Conservation (phyloP, 805 yeast species). For the Yamadazyma olivae region DNA sequence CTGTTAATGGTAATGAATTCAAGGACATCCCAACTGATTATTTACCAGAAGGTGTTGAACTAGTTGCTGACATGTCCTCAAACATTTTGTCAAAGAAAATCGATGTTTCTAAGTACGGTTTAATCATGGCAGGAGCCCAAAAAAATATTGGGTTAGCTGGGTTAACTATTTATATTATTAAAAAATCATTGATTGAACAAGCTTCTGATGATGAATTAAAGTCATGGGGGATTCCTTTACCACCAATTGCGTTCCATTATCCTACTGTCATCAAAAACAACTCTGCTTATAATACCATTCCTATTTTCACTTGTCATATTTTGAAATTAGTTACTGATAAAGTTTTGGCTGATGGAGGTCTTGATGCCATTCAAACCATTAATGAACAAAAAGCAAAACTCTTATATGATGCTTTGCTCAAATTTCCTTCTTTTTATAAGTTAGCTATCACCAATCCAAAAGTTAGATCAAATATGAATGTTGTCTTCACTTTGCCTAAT, state of each 20-base stretch:
- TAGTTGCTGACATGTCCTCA: conserved; percentile 94
- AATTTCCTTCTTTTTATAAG: conserved; percentile 60
- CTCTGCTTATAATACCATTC: conserved; percentile 94
- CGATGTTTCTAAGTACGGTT: conserved; percentile 82
- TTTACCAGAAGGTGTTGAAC: conserved; percentile 64
- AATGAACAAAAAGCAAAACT: conserved; percentile 61
- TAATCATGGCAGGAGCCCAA: conserved; percentile 97
- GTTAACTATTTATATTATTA: conserved; percentile 84
- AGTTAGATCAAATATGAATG: conserved; percentile 86
- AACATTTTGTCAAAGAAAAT: conserved; percentile 79
- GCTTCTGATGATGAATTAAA: conserved; percentile 61
- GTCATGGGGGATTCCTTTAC: conserved; percentile 63
- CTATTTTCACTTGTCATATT: conserved; percentile 87
- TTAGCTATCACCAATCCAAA: conserved; percentile 57
- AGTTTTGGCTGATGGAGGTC: conserved; percentile 69
- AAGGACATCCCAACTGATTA: conserved; percentile 47
- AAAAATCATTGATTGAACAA: conserved; percentile 70
- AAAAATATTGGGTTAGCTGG: conserved; percentile 98
- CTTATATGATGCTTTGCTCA: conserved; percentile 65
- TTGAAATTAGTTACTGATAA: conserved; percentile 72
- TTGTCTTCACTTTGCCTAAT: conserved; percentile 75
- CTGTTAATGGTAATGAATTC: conserved; percentile 94
- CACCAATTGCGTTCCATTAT: conserved; percentile 87
- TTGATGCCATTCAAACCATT: conserved; percentile 53
- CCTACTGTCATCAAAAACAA: conserved; percentile 84